Conservation (phyloP, 2,329 filamentous ascomycete species). For the Paecilomyces sp. region DNA sequence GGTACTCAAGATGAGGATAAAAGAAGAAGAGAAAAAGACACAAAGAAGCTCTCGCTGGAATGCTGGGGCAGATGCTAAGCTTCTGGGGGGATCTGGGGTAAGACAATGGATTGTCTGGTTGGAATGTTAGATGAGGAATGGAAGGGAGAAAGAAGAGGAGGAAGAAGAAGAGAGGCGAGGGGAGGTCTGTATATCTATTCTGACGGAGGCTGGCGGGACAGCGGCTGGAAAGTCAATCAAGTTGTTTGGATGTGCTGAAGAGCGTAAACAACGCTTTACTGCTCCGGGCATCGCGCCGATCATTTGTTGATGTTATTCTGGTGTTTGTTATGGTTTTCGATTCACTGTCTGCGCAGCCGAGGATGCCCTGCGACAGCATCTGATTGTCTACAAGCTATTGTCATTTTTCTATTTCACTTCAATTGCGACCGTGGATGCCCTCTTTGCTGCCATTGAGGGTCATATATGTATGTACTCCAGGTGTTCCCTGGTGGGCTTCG, state of each 20-base stretch:
- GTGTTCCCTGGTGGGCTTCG: background rate
- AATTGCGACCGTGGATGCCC: background rate
- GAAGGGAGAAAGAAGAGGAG: constrained; percentile 3
- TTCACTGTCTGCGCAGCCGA: background rate
- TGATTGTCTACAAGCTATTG: background rate
- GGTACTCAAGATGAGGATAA: constrained; percentile 14
- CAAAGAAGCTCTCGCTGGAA: background rate
- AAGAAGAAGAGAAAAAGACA: constrained; percentile 6
- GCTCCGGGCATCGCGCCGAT: background rate
- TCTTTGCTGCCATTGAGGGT: background rate
- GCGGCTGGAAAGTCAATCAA: constrained; percentile 1
- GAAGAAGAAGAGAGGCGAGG: constrained; percentile 4
- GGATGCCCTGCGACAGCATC: background rate
- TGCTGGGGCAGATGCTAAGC: background rate
- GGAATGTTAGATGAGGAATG: constrained; percentile 9
- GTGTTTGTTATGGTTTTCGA: background rate
- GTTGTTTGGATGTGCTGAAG: constrained; percentile 6
- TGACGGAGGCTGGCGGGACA: constrained; percentile 3
- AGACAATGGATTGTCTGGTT: background rate
- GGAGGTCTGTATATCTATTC: constrained; percentile 2
- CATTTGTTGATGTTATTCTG: background rate
- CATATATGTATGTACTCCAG: background rate
- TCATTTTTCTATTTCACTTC: background rate
- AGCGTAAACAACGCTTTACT: constrained; percentile 2
- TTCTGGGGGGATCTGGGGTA: constrained; percentile 10